Evolutionary conservation across 441 rosid species (phyloP).

Genomic region (Macaranga tanarius): DNA sequence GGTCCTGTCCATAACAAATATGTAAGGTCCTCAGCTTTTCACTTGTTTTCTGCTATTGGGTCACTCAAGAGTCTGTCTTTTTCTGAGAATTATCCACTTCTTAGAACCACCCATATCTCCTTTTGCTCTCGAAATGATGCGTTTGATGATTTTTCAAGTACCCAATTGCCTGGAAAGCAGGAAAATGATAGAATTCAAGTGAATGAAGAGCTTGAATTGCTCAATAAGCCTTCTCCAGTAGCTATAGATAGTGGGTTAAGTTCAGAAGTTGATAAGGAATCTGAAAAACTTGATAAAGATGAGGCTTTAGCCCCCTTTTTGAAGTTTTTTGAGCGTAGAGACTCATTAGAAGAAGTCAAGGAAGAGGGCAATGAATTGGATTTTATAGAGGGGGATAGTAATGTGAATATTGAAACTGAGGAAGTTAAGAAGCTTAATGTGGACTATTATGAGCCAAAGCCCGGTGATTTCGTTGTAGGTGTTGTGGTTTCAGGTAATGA

Average conservation of each 20-base stretch:
- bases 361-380: constrained; percentile 30
- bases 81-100: constrained; percentile 27
- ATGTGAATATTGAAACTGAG: constrained; percentile 21
- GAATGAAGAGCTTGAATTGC: constrained; percentile 61
- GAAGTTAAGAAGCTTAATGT: constrained; percentile 42
- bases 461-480: constrained; percentile 81
- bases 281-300: constrained; percentile 37
- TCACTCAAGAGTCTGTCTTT: constrained; percentile 16
- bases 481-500: constrained; percentile 95
- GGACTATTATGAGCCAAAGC: constrained; percentile 78
- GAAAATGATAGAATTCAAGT: constrained; percentile 33
- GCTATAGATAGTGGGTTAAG: constrained; percentile 29
- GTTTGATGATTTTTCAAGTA: constrained; percentile 38
- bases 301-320: constrained; percentile 78
- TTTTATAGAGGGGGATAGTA: constrained; percentile 29
- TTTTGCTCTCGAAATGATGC: constrained; percentile 47
- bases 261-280: constrained; percentile 31
- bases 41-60: constrained; percentile 13
- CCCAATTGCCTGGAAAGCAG: constrained; percentile 36
- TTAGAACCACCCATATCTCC: constrained; percentile 30
- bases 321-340: constrained; percentile 66
- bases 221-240: constrained; percentile 61
- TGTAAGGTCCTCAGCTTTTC: constrained; percentile 25
- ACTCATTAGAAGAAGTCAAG: constrained; percentile 30
- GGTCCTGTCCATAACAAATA: constrained; percentile 20